Conservation (phyloP, 139 green algal genomes). For the Gonium pectorale region DNA sequence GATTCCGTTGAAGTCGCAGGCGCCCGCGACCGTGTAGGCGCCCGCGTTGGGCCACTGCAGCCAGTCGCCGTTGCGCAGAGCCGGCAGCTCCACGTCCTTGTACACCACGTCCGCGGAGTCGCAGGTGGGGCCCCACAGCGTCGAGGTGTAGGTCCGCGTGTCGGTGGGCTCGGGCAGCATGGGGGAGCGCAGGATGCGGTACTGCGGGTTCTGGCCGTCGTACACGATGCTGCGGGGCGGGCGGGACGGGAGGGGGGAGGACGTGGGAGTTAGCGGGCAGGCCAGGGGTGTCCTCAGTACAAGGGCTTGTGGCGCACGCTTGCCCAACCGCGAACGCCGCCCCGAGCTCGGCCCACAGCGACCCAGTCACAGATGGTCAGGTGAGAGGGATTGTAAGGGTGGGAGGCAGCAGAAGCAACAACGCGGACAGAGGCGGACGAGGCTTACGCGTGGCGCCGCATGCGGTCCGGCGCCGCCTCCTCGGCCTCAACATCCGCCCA, state of each 20-base stretch:
- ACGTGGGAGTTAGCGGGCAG: too few species aligned
- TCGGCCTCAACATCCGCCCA: too few species aligned
- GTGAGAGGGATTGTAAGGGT: too few species aligned
- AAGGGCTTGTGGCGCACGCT: too few species aligned
- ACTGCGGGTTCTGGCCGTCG: conserved; percentile 67
- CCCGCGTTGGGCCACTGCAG: conserved; percentile 86
- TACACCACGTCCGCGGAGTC: conserved; percentile 85
- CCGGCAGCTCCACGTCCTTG: conserved; percentile 76
- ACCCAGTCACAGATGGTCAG: too few species aligned
- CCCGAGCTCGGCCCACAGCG: too few species aligned
- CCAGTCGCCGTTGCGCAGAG: conserved; percentile 89
- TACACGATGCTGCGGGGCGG: conserved; percentile 74
- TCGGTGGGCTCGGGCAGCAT: conserved; percentile 3
- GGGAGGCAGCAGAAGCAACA: too few species aligned
- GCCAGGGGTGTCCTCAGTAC: too few species aligned
- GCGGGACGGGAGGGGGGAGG: not conserved
- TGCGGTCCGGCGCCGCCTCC: too few species aligned
- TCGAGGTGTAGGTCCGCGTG: conserved; percentile 52
- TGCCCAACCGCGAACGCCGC: too few species aligned
- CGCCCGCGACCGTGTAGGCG: conserved; percentile 89
- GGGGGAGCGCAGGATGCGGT: conserved; percentile 42
- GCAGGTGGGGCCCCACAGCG: conserved; percentile 89
- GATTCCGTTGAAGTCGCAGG: conserved; percentile 88
- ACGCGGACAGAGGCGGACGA: too few species aligned
- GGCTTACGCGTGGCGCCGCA: too few species aligned